Base-by-base conservation (phyloP, 2,329 filamentous ascomycete species). In the Chrysoporthe puriensis region DNA sequence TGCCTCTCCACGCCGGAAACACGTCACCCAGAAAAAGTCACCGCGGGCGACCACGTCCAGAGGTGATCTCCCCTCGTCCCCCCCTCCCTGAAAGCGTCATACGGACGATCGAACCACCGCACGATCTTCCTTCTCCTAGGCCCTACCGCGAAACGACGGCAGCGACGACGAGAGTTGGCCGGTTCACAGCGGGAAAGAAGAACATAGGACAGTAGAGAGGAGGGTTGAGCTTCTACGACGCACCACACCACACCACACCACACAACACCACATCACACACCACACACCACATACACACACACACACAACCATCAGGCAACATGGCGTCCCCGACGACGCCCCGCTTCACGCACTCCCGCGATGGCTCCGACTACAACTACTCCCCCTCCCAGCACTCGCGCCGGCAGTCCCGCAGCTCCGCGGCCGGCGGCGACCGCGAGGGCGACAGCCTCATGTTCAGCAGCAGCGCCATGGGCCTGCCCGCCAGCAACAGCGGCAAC, bases 321-420 rank as follows among this genome's bases (percentile, higher is more conserved):
- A 76, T 80, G 62, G 74, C 79, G 64, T 83, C 83, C 65, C 86
- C 86, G 62, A 81, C 80, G 61, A 88, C 87, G 46, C 87, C 88
- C 66, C 81, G 80, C 71, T 69, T 68, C 62, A 62, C 68, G 34
- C 87, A 89, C 74, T 89, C 87, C 71, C 84, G 87, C 72, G 82
- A 86, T 64, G 82, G 85, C 57, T 90, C 88, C 42, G 79, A 79
- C 69, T 80, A 86, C 73, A 85, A 89, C 70, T 81, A 80, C 63
- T 76, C 78, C 50, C 79, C 78, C 63, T 85, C 84, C 36, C 57
- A 42, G 2, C 77, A 76, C 66, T 77, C 78, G 62, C 80, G 85
- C 58, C 81, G 84, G 63, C 79, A 82, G 65, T 86, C 85, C 61
- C 84, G 83, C 71, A 61, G 68, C 13, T 69, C 68, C 18, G 58